Percentiles rank a stretch among this genome's conserved stretches.
Conservation (phyloP, 2,329 filamentous ascomycete genomes). For the Juglanconis sp. region DNA sequence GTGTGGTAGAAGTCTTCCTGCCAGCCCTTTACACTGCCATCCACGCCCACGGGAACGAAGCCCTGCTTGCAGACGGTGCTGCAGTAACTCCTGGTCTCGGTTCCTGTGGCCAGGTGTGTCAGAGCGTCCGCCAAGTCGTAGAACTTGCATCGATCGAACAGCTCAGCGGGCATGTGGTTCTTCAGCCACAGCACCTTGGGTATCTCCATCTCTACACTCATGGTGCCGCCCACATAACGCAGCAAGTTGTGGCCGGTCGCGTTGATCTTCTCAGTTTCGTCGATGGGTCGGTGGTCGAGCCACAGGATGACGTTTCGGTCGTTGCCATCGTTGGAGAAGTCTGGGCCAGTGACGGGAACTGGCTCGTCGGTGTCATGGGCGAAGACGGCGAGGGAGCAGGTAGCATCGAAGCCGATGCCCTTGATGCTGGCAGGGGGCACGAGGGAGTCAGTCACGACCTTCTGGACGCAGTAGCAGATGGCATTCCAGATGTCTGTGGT, state of each 20-base stretch:
- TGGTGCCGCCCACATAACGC: slow-evolving; percentile 93
- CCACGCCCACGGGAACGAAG: slow-evolving; percentile 92
- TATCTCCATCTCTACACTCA: slow-evolving; percentile 99
- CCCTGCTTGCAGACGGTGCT: slow-evolving; percentile 97
- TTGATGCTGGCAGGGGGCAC: slow-evolving; percentile 73
- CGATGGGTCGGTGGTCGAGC: slow-evolving; percentile 90
- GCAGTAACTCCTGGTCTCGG: slow-evolving; percentile 89
- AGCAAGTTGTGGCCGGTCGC: slow-evolving; percentile 87
- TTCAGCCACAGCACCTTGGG: slow-evolving; percentile 98
- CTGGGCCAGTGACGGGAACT: slow-evolving; percentile 81
- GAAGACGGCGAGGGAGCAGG: slow-evolving; percentile 95
- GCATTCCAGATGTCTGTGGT: slow-evolving; percentile 95
- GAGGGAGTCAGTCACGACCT: slow-evolving; percentile 76
- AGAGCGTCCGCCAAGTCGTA: slow-evolving; percentile 92
- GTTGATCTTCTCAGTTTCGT: slow-evolving; percentile 93
- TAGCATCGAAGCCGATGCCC: slow-evolving; percentile 95
- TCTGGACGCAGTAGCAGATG: slow-evolving; percentile 84
- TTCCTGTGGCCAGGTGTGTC: slow-evolving; percentile 90
- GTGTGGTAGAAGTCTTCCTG: slow-evolving; percentile 87
- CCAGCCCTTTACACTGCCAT: slow-evolving; percentile 97
- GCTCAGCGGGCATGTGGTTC: slow-evolving; percentile 91
- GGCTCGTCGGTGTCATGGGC: slow-evolving; percentile 85
- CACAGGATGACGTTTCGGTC: slow-evolving; percentile 95
- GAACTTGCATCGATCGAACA: slow-evolving; percentile 93
- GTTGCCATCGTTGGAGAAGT: slow-evolving; percentile 75